A percentile compares a stretch with the other conserved stretches of the same genome.
phyloP scores from a whole-genome alignment of 139 green algal genomes.

The Volvox africanus region DNA sequence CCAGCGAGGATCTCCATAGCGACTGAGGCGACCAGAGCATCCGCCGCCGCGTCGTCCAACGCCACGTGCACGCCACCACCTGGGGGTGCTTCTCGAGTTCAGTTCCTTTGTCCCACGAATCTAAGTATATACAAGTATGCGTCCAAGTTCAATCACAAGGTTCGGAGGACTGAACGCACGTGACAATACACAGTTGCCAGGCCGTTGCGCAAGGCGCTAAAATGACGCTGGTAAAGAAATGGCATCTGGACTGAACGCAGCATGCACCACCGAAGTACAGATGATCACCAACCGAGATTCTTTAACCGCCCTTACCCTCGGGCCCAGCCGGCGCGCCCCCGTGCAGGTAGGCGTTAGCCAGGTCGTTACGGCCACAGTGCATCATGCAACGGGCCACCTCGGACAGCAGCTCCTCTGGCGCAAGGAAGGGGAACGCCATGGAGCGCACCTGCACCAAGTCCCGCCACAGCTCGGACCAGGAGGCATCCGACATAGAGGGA shows the following conservation, averaged over 20 bases:
- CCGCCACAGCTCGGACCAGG: slow-evolving; percentile 21
- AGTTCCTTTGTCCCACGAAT: too few relatives aligned
- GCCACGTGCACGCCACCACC: neutral
- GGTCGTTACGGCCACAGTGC: slow-evolving; percentile 36
- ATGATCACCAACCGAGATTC: neutral
- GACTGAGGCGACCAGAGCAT: slow-evolving; percentile 16
- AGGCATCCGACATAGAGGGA: neutral
- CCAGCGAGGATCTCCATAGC: slow-evolving; percentile 36
- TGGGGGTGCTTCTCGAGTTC: too few relatives aligned
- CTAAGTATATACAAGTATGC: too few relatives aligned
- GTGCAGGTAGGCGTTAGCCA: slow-evolving; percentile 31
- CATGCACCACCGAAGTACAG: too few relatives aligned
- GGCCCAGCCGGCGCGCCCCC: neutral
- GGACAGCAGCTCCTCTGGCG: slow-evolving; percentile 5
- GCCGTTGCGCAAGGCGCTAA: too few relatives aligned
- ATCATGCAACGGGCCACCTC: slow-evolving; percentile 32
- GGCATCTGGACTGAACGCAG: too few relatives aligned
- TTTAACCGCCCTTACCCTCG: neutral
- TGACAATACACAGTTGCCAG: too few relatives aligned
- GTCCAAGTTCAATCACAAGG: too few relatives aligned
- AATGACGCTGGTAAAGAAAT: too few relatives aligned
- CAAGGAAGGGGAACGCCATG: slow-evolving; percentile 28
- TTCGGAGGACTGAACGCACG: too few relatives aligned
- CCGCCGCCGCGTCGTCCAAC: neutral
- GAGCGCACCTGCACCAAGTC: neutral